Evolutionary conservation across 495 filamentous ascomycete species (phyloP), one percentile per base, ranked within the genome.

Genomic region (Thozetella sp.): DNA sequence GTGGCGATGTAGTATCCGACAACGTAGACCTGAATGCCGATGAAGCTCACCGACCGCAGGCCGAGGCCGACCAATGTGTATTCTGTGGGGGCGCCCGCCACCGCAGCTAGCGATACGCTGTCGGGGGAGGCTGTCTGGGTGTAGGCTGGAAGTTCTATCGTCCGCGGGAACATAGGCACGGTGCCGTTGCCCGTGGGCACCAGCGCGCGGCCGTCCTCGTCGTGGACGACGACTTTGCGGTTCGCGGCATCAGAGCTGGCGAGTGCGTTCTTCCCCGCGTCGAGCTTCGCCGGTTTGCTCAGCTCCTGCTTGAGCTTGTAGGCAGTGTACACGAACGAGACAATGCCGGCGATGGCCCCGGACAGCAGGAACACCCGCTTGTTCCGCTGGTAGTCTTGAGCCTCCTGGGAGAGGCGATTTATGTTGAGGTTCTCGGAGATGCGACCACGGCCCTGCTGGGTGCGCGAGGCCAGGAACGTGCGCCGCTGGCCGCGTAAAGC

Each of bases 1-100:
- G 87, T 93, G 22, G 90, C 90, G 24, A 97, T 80, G 74, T 99
- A 99, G 61, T 95, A 77, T 6, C 95, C 95, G 0, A 96, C 90
- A 17, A 97, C 90, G 77, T 99, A 99, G 56, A 99, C 95, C 70
- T 96, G 87, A 24, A 99, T 90, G n/a, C 84, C 76, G 45, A 99
- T 71, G 68, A 97, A 96, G 37, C 88, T 93, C 20, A 99, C 95
- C 9, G 89, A 94, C 54, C 95, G 86, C 53, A 94, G 84, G 10
- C 95, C 95, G 40, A 97, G 78, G 0, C 95, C 95, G 4, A 97
- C 80, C 0, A 97, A 83, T 25, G 91, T 91, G 71, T 97, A 97
- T 61, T 96, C 91, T 25, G 78, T 72, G 12, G 55, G 57, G 19
- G 40, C 43, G 25, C 43, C 72, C 2, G 74, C 26, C 50, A 65